Evolutionary conservation across 495 filamentous ascomycete species (phyloP).

Genomic region (Elaphomyces granulatus): DNA sequence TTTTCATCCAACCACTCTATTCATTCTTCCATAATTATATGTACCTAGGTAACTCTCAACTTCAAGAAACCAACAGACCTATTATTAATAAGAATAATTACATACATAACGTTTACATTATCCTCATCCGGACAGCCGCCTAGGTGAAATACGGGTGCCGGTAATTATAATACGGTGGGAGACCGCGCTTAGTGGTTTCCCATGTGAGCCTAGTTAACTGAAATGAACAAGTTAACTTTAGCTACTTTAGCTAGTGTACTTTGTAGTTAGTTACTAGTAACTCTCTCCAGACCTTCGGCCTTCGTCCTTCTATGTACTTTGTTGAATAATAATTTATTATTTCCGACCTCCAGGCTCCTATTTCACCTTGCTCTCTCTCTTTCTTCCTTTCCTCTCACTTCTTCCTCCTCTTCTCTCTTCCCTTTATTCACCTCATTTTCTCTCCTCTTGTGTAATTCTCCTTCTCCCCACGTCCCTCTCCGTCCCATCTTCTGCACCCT

Average conservation of each 20-base stretch:
- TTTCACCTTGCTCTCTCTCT: neutral
- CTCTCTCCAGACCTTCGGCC: neutral
- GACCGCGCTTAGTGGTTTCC: no score
- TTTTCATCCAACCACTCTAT: no score
- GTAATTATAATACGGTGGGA: no score
- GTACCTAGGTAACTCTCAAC: neutral
- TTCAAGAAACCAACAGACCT: neutral
- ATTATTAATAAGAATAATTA: neutral
- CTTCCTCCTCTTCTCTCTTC: slow-evolving; percentile 4
- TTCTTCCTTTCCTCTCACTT: slow-evolving; percentile 4
- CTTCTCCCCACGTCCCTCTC: slow-evolving; percentile 8
- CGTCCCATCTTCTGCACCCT: slow-evolving; percentile 8
- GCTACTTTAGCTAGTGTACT: neutral
- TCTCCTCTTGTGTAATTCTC: slow-evolving; percentile 5
- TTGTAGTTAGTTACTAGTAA: neutral
- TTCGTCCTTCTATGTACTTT: no score
- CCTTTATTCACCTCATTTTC: neutral
- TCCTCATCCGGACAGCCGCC: neutral
- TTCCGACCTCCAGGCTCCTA: neutral
- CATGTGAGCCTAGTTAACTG: neutral
- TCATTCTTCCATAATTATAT: neutral
- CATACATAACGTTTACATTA: neutral
- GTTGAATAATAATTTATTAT: no score
- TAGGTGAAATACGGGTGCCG: no score
- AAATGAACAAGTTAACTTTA: neutral